Base-by-base conservation (phyloP, 1,284 basidiomycete species). In the Ganoderma sp. region DNA sequence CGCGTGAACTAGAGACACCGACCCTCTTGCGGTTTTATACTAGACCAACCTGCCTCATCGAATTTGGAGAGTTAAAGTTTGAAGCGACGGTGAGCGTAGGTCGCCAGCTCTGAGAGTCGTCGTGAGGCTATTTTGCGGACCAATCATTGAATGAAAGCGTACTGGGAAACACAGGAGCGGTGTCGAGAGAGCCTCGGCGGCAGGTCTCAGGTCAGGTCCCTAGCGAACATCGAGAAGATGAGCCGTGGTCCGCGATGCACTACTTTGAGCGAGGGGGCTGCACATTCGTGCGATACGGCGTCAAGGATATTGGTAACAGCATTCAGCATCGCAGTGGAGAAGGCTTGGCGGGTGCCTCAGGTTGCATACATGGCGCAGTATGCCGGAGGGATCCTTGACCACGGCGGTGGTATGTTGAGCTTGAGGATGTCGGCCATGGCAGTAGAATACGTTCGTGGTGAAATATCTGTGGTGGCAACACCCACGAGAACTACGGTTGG, bases 401-500 rank as follows among this genome's bases (percentile, higher is more conserved):
- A 58, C 17, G 17, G 19, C 8, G 0, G n/a, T 34, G 56, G 37
- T 14, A 37, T 8, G 19, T 3, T n/a, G 34, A 22, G 37, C 39
- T 58, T 39, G 37, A 39, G 34, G 34, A 19, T 19, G 56, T 9
- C 10, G 15, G 19, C 17, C 39, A 19, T 58, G n/a, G 12, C 19
- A 3, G 5, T 58, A 19, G 9, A 19, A 37, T 39, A 3, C 10
- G n/a, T n/a, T 5, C n/a, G 39, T 7, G 19, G 8, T 22, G 34
- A 22, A 14, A 22, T 58, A 9, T n/a, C n/a, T n/a, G 37, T 58
- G 56, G 56, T 9, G 39, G 6, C 9, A 12, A 58, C 34, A 39
- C 56, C 56, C 56, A 58, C 56, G 56, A 58, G 56, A 58, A 39
- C 56, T 39, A 22, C 3, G 19, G 39, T 25, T 58, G 56, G 22